These are phyloP conservation scores for Penicillium sp. DNA, from an alignment of 2,329 filamentous ascomycete species.

Conservation along the genomic window DNA sequence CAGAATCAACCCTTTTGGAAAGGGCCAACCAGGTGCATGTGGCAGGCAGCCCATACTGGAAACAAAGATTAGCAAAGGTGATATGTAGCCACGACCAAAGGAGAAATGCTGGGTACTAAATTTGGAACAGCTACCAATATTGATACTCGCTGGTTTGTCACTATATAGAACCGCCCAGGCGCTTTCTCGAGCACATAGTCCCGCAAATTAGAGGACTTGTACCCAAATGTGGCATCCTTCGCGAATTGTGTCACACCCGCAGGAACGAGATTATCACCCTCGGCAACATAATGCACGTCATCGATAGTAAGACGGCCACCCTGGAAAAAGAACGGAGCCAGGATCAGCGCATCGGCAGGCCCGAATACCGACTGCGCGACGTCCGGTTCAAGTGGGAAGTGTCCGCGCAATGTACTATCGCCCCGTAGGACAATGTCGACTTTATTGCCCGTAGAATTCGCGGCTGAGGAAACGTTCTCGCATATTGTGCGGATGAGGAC, in stretches of 20 bases:
- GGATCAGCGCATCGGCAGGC: conserved; percentile 56
- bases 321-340: conserved; percentile 64
- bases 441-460: conserved; percentile 39
- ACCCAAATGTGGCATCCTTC: conserved; percentile 62
- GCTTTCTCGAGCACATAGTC: conserved; percentile 62
- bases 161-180: conserved; percentile 47
- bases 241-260: conserved; percentile 61
- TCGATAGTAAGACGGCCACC: conserved; percentile 62
- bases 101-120: no score
- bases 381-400: conserved; percentile 61
- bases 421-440: conserved; percentile 63
- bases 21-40: no score
- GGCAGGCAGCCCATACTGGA: no score
- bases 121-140: no score
- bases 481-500: conserved; percentile 57
- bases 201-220: conserved; percentile 56
- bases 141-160: no score
- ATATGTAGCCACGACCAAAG: no score
- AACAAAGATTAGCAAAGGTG: no score
- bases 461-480: conserved; percentile 53
- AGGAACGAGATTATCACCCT: conserved; percentile 54
- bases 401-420: conserved; percentile 62
- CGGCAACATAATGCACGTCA: conserved; percentile 63
- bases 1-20: no score
- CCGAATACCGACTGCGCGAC: conserved; percentile 57